A percentile compares a stretch with the other conserved stretches of the same genome.
Conservation (phyloP, 139 green algal genomes). For the Chlorella sp. region DNA sequence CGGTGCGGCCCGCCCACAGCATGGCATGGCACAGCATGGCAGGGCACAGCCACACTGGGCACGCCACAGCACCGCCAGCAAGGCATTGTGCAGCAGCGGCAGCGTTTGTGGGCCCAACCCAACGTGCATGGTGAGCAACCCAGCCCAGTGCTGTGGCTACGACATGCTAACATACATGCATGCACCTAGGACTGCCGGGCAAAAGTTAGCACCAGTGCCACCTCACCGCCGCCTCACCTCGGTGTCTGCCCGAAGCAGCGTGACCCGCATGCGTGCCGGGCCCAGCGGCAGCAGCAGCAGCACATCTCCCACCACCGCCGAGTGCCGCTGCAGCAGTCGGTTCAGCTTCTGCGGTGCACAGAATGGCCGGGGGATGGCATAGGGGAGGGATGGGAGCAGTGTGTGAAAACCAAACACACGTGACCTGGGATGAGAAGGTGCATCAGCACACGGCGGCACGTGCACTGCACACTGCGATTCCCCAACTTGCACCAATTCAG, state of each 20-base stretch:
- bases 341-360: constrained; percentile 4
- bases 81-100: background rate
- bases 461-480: no score
- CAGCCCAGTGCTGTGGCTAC: background rate
- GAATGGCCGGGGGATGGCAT: no score
- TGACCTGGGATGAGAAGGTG: background rate
- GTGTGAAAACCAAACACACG: no score
- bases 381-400: background rate
- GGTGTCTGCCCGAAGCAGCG: background rate
- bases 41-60: background rate
- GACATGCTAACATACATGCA: no score
- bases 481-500: no score
- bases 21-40: background rate
- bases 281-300: constrained; percentile 16
- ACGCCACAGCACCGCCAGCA: background rate
- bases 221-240: constrained; percentile 2
- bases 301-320: constrained; percentile 11
- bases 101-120: background rate
- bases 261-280: background rate
- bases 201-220: background rate
- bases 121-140: background rate
- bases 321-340: constrained; percentile 1
- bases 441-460: background rate
- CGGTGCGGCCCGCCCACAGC: background rate
- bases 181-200: no score